phyloP scores from a whole-genome alignment of 768 basidiomycete genomes.

The Lentinula boryana region DNA sequence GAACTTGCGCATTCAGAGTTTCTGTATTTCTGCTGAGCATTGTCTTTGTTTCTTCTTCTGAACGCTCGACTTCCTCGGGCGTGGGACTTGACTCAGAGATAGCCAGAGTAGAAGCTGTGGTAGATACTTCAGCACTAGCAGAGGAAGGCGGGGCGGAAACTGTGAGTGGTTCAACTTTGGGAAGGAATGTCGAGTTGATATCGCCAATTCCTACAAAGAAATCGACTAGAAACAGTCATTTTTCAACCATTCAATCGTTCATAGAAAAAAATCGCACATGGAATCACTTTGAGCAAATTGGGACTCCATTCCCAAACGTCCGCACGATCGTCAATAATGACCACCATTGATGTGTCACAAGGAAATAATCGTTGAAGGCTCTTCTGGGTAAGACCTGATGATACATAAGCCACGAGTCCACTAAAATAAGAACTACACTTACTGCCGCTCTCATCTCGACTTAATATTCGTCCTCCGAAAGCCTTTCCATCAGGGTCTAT shows the following conservation, averaged over 20 bases:
- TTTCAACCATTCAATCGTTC: conserved; percentile 2
- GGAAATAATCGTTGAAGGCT: conserved; percentile 90
- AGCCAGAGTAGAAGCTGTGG: conserved; percentile 7
- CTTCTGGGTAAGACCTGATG: conserved; percentile 82
- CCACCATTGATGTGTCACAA: conserved; percentile 97
- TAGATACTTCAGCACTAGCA: conserved; percentile 11
- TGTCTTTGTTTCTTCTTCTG: conserved; percentile 41
- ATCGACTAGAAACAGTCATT: conserved; percentile 58
- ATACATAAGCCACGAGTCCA: conserved; percentile 10
- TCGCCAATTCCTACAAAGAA: conserved; percentile 98
- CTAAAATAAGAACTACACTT: conserved; percentile 25
- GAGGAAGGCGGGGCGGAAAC: conserved; percentile 23
- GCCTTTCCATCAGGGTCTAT: conserved; percentile 85
- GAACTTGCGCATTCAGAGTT: conserved; percentile 77
- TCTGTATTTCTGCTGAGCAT: conserved; percentile 67
- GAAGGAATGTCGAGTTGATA: conserved; percentile 93
- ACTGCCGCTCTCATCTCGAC: conserved; percentile 97
- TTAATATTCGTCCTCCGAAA: conserved; percentile 85
- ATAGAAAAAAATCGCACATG: conserved; percentile 53
- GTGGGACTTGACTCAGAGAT: conserved; percentile 15
- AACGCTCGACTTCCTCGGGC: conserved; percentile 36
- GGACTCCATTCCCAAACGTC: conserved; percentile 99
- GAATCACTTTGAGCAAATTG: conserved; percentile 94
- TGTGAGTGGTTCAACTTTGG: conserved; percentile 60
- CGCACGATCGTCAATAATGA: conserved; percentile 96